A percentile compares a stretch with the other conserved stretches of the same genome.
Evolutionary conservation across 441 rosid genomes (phyloP).

Genomic region (Erodium trifolium): DNA sequence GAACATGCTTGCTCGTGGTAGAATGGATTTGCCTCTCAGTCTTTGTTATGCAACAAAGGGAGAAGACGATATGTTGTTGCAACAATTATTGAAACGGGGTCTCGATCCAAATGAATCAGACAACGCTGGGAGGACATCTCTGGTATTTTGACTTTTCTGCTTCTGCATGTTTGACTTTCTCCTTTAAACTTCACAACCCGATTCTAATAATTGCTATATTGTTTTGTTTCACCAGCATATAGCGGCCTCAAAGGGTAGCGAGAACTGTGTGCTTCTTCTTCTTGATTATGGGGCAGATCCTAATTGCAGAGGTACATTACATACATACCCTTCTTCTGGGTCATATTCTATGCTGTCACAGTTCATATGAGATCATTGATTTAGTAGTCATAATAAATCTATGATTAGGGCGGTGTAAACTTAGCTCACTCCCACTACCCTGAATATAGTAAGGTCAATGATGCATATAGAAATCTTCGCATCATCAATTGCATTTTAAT

Average conservation of each 20-base stretch:
- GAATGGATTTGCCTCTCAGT: slow-evolving; percentile 72
- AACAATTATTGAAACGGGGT: slow-evolving; percentile 60
- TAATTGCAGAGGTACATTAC: slow-evolving; percentile 49
- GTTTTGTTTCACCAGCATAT: slow-evolving; percentile 33
- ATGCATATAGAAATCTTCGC: not conserved
- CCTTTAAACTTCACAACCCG: not conserved
- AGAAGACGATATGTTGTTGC: slow-evolving; percentile 70
- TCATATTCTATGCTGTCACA: slow-evolving; percentile 57
- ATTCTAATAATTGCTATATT: not conserved
- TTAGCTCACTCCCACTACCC: not conserved
- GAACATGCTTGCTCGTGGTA: slow-evolving; percentile 24
- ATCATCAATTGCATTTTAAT: not conserved
- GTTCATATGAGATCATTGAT: slow-evolving; percentile 4
- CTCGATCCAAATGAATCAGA: slow-evolving; percentile 48
- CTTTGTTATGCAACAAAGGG: slow-evolving; percentile 65
- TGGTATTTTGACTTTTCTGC: slow-evolving; percentile 30
- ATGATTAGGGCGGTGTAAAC: not conserved
- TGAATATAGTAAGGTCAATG: not conserved
- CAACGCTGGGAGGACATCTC: slow-evolving; percentile 32
- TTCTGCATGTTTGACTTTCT: not conserved
- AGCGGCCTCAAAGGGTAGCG: slow-evolving; percentile 58
- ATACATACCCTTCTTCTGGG: not conserved
- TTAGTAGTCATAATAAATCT: not conserved
- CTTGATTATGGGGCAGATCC: slow-evolving; percentile 73
- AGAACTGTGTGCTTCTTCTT: slow-evolving; percentile 30